Evolutionary conservation across 1,284 basidiomycete species (phyloP).

Genomic region (Austropuccinia psidii): DNA sequence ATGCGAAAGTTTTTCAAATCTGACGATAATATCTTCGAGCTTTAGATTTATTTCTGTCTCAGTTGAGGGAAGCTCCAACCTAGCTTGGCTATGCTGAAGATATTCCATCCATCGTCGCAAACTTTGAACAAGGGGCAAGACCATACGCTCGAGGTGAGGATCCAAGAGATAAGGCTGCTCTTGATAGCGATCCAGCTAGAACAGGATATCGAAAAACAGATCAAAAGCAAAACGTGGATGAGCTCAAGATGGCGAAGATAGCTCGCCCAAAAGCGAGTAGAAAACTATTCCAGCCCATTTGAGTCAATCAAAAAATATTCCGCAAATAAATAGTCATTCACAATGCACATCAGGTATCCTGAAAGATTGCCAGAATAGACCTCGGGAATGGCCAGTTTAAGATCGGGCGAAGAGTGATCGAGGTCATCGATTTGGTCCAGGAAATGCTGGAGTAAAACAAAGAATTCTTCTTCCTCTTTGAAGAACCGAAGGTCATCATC

Average conservation of each 20-base stretch:
- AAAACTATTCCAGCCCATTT: neutral
- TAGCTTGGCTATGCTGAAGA: constrained; percentile 48
- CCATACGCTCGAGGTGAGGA: constrained; percentile 77
- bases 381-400: neutral
- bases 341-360: constrained; percentile 4
- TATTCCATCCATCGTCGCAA: constrained; percentile 58
- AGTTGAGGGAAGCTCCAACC: constrained; percentile 46
- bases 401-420: neutral
- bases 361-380: constrained; percentile 5
- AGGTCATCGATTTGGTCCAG: constrained; percentile 12
- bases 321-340: neutral
- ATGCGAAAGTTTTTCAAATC: constrained; percentile 55
- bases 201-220: neutral
- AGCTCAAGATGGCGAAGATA: neutral
- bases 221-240: neutral
- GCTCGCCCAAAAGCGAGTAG: neutral
- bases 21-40: neutral
- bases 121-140: constrained; percentile 65
- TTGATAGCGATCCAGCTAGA: constrained; percentile 67
- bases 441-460: neutral
- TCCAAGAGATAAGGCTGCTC: constrained; percentile 92
- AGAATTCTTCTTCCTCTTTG: constrained; percentile 23
- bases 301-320: neutral
- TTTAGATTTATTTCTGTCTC: constrained; percentile 44
- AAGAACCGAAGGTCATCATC: neutral